Conservation (phyloP, 441 rosid genomes). For the Manihot esculenta region DNA sequence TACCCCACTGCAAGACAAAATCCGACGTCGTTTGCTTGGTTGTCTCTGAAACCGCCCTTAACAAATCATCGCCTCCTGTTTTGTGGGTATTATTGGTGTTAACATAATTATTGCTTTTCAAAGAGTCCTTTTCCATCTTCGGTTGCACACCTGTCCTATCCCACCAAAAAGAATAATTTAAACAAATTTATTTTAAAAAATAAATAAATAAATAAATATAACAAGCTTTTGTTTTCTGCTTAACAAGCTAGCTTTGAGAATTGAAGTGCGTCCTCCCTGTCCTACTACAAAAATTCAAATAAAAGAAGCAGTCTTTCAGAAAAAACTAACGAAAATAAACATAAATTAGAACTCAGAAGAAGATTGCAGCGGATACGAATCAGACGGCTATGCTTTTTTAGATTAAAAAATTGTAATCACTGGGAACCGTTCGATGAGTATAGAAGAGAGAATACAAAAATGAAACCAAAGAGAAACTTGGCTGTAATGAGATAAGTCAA, state of each 20-base stretch:
- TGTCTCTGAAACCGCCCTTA: conserved; percentile 40
- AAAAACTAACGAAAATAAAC: not conserved
- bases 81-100: conserved; percentile 28
- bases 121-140: conserved; percentile 49
- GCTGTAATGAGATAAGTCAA: not conserved
- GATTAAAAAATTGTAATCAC: too few species aligned
- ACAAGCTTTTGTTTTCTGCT: not conserved
- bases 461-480: not conserved
- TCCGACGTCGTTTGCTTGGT: conserved; percentile 47
- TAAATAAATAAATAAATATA: not conserved
- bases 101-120: conserved; percentile 24
- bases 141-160: conserved; percentile 37
- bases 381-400: conserved; percentile 11
- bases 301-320: not conserved
- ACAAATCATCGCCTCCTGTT: conserved; percentile 29
- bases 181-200: not conserved
- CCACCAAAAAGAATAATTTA: conserved; percentile 17
- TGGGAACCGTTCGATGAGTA: not conserved
- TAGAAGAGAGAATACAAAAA: not conserved
- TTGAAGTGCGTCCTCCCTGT: conserved; percentile 8
- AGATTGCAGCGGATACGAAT: not conserved
- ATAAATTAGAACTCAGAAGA: not conserved
- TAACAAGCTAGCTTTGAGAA: not conserved
- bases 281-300: conserved; percentile 22
- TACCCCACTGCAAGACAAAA: conserved; percentile 67